Percentiles rank a stretch among this genome's conserved stretches.
Conservation (phyloP, 2,329 filamentous ascomycete species). For the Pseudopyricularia javanii region DNA sequence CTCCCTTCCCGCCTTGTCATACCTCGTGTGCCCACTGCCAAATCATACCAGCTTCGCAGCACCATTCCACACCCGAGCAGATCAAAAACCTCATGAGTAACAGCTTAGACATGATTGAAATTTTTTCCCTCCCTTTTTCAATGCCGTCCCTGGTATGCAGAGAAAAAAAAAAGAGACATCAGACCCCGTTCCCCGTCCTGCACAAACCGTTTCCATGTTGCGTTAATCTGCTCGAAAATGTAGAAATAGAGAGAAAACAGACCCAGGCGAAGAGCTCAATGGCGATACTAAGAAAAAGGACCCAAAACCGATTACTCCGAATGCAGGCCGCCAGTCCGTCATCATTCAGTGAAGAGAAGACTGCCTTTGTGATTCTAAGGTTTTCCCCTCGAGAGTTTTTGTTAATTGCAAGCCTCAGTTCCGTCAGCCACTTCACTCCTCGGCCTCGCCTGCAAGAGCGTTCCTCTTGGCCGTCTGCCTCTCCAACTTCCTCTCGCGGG, state of each 20-base stretch:
- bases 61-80: neutral
- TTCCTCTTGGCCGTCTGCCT: conserved; percentile 83
- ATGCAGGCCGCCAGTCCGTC: conserved; percentile 33
- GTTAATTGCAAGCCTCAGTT: neutral
- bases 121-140: neutral
- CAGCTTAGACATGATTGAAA: neutral
- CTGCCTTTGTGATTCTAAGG: conserved; percentile 2
- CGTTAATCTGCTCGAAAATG: neutral
- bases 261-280: conserved; percentile 7
- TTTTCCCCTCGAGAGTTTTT: conserved; percentile 3
- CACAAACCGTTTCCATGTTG: conserved; percentile 1
- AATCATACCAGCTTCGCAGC: neutral
- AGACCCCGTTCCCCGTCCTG: neutral
- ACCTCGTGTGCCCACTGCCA: neutral
- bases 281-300: conserved; percentile 21
- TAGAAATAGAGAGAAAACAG: neutral
- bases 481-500: conserved; percentile 95
- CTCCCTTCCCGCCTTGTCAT: neutral
- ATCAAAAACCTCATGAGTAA: neutral
- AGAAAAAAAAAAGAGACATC: conserved; percentile 16
- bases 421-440: conserved; percentile 28
- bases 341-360: conserved; percentile 28
- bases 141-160: neutral
- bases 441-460: conserved; percentile 64
- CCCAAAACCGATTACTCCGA: conserved; percentile 46